Evolutionary conservation across 164 flowering plant genomes (phyloP).

Genomic region (Magnolia officinalis): DNA sequence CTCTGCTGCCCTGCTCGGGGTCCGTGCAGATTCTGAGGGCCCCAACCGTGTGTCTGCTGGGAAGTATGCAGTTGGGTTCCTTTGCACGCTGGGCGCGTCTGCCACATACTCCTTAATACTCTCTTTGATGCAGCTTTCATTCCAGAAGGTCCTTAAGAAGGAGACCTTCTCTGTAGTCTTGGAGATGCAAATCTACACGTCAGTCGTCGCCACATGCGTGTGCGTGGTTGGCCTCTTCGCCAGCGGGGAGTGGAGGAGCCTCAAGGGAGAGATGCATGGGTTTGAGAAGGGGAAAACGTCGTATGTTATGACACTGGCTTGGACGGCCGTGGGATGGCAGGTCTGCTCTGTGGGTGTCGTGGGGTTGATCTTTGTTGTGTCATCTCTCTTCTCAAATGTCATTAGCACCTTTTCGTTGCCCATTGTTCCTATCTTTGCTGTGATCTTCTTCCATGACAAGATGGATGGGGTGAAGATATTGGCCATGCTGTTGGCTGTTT

Average conservation of each 20-base stretch:
- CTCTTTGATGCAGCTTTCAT: slow-evolving; percentile 26
- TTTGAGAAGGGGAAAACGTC: slow-evolving; percentile 11
- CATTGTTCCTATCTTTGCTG: slow-evolving; percentile 9
- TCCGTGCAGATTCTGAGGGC: slow-evolving; percentile 12
- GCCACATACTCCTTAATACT: slow-evolving; percentile 22
- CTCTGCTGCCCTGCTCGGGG: slow-evolving; percentile 23
- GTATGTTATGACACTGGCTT: slow-evolving; percentile 10
- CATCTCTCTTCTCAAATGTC: slow-evolving; percentile 16
- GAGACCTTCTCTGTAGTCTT: slow-evolving; percentile 18
- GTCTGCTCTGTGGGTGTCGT: not conserved
- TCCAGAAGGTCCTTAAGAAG: slow-evolving; percentile 20
- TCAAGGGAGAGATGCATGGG: slow-evolving; percentile 14
- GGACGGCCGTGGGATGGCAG: slow-evolving; percentile 11
- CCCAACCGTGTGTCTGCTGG: slow-evolving; percentile 9
- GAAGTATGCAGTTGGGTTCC: slow-evolving; percentile 20
- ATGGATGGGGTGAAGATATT: slow-evolving; percentile 22
- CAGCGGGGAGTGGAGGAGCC: slow-evolving; percentile 26
- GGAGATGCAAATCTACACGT: slow-evolving; percentile 21
- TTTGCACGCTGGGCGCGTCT: slow-evolving; percentile 31
- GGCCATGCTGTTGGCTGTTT: slow-evolving; percentile 14
- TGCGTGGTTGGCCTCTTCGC: slow-evolving; percentile 23
- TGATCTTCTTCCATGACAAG: slow-evolving; percentile 21
- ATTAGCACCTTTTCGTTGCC: slow-evolving; percentile 14
- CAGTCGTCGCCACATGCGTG: slow-evolving; percentile 15
- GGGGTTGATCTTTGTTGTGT: slow-evolving; percentile 12